phyloP scores from a whole-genome alignment of 208 protist species.

The Leishmania arabica region DNA sequence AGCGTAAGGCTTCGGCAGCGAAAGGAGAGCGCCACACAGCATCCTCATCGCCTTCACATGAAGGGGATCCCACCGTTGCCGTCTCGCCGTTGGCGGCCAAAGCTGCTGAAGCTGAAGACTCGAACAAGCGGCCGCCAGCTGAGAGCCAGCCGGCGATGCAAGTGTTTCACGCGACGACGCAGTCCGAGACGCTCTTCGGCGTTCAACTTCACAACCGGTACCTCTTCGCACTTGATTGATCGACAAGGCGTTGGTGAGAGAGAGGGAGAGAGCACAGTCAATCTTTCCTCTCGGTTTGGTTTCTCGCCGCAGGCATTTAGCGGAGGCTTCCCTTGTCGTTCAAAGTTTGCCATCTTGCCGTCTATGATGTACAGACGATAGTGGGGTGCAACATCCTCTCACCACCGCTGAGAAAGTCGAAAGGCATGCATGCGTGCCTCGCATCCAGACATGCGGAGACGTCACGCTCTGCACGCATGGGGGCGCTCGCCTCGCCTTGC shows the following conservation, averaged over 20 bases:
- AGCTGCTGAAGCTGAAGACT: not conserved
- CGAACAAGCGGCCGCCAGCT: not conserved
- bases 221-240: slow-evolving; percentile 81
- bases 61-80: not conserved
- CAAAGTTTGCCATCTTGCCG: not conserved
- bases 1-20: not conserved
- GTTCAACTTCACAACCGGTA: slow-evolving; percentile 91
- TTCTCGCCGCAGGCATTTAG: not conserved
- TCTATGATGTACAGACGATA: not conserved
- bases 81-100: not conserved
- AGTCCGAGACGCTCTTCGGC: slow-evolving; percentile 80
- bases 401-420: not conserved
- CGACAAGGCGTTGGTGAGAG: not conserved
- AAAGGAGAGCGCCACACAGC: not conserved
- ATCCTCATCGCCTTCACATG: not conserved
- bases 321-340: not conserved
- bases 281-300: not conserved
- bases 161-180: slow-evolving; percentile 87
- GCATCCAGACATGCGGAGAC: not conserved
- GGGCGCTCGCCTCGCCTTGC: not conserved
- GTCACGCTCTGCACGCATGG: slow-evolving; percentile 4
- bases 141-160: slow-evolving; percentile 8
- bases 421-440: not conserved
- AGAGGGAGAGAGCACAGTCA: no score
- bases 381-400: not conserved